Percentiles rank a stretch among this genome's conserved stretches.
Conservation (phyloP, 768 basidiomycete genomes). For the Chlorophyllum brunneum region DNA sequence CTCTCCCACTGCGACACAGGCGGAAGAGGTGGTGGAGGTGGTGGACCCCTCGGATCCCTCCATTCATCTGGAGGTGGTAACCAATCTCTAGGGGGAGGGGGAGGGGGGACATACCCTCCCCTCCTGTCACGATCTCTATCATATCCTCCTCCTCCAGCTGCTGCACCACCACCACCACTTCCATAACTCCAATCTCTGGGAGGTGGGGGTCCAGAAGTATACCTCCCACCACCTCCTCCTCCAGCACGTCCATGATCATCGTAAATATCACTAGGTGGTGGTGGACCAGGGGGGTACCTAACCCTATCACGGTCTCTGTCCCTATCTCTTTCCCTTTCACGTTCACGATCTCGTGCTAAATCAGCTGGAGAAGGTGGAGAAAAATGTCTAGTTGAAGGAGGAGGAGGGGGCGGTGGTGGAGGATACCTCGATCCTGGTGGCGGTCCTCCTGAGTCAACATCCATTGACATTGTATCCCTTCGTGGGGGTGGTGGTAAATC, state of each 20-base stretch:
- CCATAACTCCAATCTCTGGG: conserved; percentile 28
- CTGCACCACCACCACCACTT: too few relatives aligned
- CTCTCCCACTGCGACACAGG: conserved; percentile 9
- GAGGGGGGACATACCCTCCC: conserved; percentile 29
- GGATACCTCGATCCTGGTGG: conserved; percentile 11
- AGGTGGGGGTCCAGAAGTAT: neutral
- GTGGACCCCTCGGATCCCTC: neutral
- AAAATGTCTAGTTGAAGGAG: conserved; percentile 23
- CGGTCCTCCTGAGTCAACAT: conserved; percentile 22
- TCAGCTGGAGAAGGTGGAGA: conserved; percentile 30
- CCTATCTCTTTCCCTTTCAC: conserved; percentile 3
- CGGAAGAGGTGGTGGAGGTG: conserved; percentile 7
- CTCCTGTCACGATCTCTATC: conserved; percentile 20
- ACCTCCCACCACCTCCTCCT: conserved; percentile 1
- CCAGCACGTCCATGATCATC: conserved; percentile 7
- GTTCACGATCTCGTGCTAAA: conserved; percentile 27
- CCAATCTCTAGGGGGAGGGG: conserved; percentile 31
- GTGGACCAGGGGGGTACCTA: conserved; percentile 27
- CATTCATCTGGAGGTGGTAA: conserved; percentile 16
- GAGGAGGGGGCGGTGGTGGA: conserved; percentile 16
- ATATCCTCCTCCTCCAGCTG: conserved; percentile 15
- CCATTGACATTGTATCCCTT: conserved; percentile 22
- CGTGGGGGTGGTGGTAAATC: conserved; percentile 16
- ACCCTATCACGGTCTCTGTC: neutral
- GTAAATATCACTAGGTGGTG: conserved; percentile 13